phyloP scores from a whole-genome alignment of 768 basidiomycete genomes.

The Trametes sanguinea region DNA sequence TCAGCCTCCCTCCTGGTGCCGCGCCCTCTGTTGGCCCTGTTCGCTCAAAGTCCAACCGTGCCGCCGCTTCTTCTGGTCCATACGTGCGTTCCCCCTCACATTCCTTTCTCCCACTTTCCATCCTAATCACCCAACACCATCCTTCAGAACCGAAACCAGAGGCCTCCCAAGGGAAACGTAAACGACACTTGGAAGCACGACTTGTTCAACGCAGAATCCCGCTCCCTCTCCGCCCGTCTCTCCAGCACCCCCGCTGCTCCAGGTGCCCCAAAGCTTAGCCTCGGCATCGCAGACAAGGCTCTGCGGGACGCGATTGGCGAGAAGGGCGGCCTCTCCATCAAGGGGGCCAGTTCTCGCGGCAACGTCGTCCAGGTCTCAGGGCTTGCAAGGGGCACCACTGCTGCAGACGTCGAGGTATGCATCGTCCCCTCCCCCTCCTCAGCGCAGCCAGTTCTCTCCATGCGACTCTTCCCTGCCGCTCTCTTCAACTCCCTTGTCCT shows the following conservation, averaged over 20 bases:
- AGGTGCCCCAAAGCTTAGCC: conserved; percentile 54
- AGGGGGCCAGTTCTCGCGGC: conserved; percentile 63
- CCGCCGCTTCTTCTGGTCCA: conserved; percentile 21
- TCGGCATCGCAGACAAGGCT: conserved; percentile 59
- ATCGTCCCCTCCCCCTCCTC: background rate
- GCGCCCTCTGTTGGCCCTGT: conserved; percentile 24
- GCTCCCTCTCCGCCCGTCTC: conserved; percentile 57
- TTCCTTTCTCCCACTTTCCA: background rate
- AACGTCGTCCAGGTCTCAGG: conserved; percentile 79
- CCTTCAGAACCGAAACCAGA: conserved; percentile 43
- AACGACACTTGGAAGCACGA: conserved; percentile 75
- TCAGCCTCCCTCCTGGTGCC: conserved; percentile 28
- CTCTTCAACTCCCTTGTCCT: too few relatives aligned
- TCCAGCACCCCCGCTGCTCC: conserved; percentile 36
- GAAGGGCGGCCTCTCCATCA: conserved; percentile 54
- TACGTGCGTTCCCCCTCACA: conserved; percentile 24
- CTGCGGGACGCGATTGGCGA: conserved; percentile 57
- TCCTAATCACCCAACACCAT: background rate
- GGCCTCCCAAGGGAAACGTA: conserved; percentile 63
- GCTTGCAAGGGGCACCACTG: conserved; percentile 72
- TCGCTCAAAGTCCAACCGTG: conserved; percentile 25
- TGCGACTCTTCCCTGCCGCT: too few relatives aligned
- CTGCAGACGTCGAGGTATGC: conserved; percentile 70
- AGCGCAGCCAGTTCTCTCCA: background rate
- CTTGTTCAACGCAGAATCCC: conserved; percentile 42